These are phyloP conservation scores for Hymenotorrendiella dingleyae DNA, from an alignment of 2,329 filamentous ascomycete species.

Conservation along the genomic window DNA sequence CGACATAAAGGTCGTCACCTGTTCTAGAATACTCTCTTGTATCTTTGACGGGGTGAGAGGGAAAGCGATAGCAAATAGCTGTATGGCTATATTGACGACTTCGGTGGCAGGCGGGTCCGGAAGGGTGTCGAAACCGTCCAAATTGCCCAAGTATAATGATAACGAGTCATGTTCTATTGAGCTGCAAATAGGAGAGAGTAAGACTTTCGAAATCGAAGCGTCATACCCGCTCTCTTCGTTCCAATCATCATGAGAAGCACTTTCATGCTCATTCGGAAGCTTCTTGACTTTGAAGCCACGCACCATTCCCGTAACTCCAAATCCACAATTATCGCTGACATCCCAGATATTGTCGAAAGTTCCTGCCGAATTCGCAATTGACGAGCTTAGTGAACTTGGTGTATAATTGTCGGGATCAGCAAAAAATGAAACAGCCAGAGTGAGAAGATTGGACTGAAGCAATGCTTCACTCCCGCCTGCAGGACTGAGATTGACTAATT, in stretches of 20 bases:
- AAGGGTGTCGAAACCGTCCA: conserved; percentile 36
- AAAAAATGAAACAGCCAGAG: conserved; percentile 83
- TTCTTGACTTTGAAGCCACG: conserved; percentile 67
- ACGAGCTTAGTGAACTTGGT: conserved; percentile 77
- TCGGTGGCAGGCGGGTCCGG: conserved; percentile 85
- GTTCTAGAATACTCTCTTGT: conserved; percentile 92
- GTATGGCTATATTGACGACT: conserved; percentile 89
- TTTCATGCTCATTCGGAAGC: conserved; percentile 63
- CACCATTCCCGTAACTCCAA: conserved; percentile 83
- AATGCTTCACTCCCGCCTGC: conserved; percentile 79
- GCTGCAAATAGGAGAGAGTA: conserved; percentile 69
- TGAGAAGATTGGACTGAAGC: conserved; percentile 85
- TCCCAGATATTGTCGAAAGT: conserved; percentile 96
- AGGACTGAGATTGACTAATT: conserved; percentile 82
- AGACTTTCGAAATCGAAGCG: conserved; percentile 54
- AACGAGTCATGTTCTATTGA: conserved; percentile 88
- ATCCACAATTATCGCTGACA: conserved; percentile 87
- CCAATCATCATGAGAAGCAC: conserved; percentile 44
- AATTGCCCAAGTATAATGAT: conserved; percentile 60
- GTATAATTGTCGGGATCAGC: conserved; percentile 87
- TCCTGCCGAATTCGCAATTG: conserved; percentile 84
- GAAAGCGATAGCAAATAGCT: conserved; percentile 85
- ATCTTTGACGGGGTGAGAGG: conserved; percentile 85
- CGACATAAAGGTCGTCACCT: conserved; percentile 84
- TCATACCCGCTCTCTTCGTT: conserved; percentile 53